Conservation (phyloP, 345 rosid genomes). For the Carallia pectinifolia region DNA sequence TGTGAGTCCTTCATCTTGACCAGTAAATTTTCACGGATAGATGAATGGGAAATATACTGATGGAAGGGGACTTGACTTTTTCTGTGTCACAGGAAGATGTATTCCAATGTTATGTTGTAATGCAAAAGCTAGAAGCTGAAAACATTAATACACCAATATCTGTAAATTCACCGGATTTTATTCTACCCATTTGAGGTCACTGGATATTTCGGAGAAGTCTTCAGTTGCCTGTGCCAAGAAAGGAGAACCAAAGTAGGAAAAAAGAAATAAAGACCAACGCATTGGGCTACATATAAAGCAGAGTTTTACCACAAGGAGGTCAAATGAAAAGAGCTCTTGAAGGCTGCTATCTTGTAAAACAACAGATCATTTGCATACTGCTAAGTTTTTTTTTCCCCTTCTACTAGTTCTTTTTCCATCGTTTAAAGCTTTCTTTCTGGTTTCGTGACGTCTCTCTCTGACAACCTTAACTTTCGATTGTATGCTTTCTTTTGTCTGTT, state of each 20-base stretch:
- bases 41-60: not conserved
- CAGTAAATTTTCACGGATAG: not conserved
- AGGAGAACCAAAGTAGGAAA: conserved; percentile 14
- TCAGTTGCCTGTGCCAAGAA: conserved; percentile 27
- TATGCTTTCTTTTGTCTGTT: conserved; percentile 26
- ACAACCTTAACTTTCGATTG: conserved; percentile 41
- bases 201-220: conserved; percentile 16
- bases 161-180: conserved; percentile 20
- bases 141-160: conserved; percentile 5
- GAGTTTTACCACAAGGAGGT: conserved; percentile 16
- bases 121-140: conserved; percentile 38
- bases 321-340: conserved; percentile 11
- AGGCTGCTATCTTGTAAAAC: conserved; percentile 16
- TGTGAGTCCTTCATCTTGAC: conserved; percentile 36
- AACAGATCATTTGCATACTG: conserved; percentile 15
- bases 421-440: conserved; percentile 26
- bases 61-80: not conserved
- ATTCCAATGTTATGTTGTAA: conserved; percentile 42
- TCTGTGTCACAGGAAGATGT: conserved; percentile 49
- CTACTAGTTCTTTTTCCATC: not conserved
- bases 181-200: conserved; percentile 15
- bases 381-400: not conserved
- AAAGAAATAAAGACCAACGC: conserved; percentile 11
- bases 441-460: conserved; percentile 19
- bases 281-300: conserved; percentile 27